A percentile compares a stretch with the other conserved stretches of the same genome.
Conservation (phyloP, 495 filamentous ascomycete species). For the Lepidopterella palustris region DNA sequence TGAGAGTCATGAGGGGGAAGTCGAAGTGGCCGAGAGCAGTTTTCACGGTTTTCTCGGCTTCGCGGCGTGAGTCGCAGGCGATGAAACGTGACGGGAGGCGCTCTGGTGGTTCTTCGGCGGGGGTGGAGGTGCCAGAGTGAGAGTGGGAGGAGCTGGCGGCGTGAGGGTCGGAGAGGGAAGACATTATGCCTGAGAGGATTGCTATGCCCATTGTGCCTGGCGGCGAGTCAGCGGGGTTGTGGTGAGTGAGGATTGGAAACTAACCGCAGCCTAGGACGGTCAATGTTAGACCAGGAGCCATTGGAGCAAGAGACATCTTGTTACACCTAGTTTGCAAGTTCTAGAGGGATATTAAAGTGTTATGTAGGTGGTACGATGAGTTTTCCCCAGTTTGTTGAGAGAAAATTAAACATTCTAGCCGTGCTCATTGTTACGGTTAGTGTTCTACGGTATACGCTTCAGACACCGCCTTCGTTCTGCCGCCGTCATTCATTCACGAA, state of each 20-base stretch:
- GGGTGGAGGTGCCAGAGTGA: constrained; percentile 45
- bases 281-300: constrained; percentile 47
- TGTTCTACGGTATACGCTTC: too few relatives aligned
- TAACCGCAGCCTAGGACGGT: constrained; percentile 68
- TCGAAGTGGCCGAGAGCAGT: constrained; percentile 49
- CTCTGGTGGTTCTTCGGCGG: constrained; percentile 44
- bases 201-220: constrained; percentile 75
- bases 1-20: constrained; percentile 37
- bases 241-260: constrained; percentile 23
- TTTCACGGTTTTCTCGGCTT: constrained; percentile 58
- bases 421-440: too few relatives aligned
- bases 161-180: constrained; percentile 49
- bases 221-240: constrained; percentile 4
- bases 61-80: constrained; percentile 61
- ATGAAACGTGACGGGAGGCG: constrained; percentile 66
- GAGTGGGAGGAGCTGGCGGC: constrained; percentile 36
- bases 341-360: too few relatives aligned
- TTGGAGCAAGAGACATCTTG: constrained; percentile 10
- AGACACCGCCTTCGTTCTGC: background rate
- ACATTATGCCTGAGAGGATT: constrained; percentile 73
- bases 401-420: background rate
- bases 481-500: background rate
- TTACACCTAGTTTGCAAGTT: background rate
- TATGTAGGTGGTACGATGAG: background rate
- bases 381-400: background rate